Evolutionary conservation across 805 yeast genomes (phyloP), one percentile per base, ranked within the genome.

Genomic region (Suhomyces sp.): DNA sequence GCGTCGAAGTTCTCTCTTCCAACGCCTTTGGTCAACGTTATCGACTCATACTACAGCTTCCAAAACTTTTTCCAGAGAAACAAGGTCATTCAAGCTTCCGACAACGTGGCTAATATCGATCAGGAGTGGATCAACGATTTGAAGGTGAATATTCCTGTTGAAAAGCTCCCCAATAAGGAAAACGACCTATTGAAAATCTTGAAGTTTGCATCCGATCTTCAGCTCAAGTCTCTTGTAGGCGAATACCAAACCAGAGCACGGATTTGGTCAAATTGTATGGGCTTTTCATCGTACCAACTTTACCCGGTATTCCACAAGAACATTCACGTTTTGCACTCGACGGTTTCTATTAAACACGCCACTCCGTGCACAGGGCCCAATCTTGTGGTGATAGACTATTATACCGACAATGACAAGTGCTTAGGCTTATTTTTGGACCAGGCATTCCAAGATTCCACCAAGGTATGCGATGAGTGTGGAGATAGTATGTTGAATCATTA

Each of bases 301-400:
- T 73, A 74, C 47, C 80, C 80, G 0, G 63, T 73, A 4, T 74
- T 73, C 42, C 97, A 93, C 64, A 96, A 90, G 62, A 87, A 82
- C 60, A 83, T 96, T 29, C 82, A 88, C 5, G 82, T 90, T 12
- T 72, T 93, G 23, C 90, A 87, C 62, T 88, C 96, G 1, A 82
- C 90, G 72, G 93, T 91, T 0, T 88, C 93, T 3, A 82, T 85
- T 7, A 87, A 86, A 60, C 87, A 90, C 41, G 88, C 96, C 0
- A 90, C 96, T 0, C 97, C 97, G 0, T 94, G 99, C 63, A 75
- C 85, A 41, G 98, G 98, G 0, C 99, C 99, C 0, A 90, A 84
- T 51, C 75, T 84, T n/a, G 84, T 89, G 33, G 83, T 85, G 1
- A 86, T 92, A 47, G 97, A 92, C 56, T 96, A 80, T 63, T 94